A percentile compares a stretch with the other conserved stretches of the same genome.
Conservation (phyloP, 441 rosid genomes). For the Raphanus hybrid region DNA sequence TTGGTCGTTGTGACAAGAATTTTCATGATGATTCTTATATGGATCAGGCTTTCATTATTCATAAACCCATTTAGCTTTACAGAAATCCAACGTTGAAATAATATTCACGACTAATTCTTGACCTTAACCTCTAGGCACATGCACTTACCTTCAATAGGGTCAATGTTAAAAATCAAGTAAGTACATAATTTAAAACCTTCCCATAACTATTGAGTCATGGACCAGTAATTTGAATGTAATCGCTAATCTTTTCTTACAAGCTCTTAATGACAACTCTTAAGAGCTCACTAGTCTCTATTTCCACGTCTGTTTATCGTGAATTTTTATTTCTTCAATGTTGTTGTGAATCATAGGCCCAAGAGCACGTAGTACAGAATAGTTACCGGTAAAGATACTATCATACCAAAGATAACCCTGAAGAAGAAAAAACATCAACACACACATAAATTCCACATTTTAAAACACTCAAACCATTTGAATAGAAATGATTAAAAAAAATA, state of each 20-base stretch:
- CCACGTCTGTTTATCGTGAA: constrained; percentile 11
- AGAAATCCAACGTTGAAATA: neutral
- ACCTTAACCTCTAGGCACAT: neutral
- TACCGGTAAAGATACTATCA: constrained; percentile 78
- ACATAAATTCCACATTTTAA: neutral
- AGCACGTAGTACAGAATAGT: constrained; percentile 69
- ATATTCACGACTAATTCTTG: neutral
- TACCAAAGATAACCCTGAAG: constrained; percentile 82
- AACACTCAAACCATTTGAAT: neutral
- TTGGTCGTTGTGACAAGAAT: neutral
- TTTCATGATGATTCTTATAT: neutral
- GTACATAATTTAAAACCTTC: constrained; percentile 1
- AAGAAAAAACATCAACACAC: constrained; percentile 4
- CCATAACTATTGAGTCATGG: constrained; percentile 6
- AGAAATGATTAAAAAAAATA: neutral
- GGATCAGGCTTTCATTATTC: neutral
- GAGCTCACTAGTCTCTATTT: constrained; percentile 22
- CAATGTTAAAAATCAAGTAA: constrained; percentile 6
- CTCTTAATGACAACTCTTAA: constrained; percentile 13
- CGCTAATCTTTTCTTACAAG: constrained; percentile 16
- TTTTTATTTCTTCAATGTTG: neutral
- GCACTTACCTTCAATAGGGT: neutral
- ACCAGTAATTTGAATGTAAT: constrained; percentile 9
- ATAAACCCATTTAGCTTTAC: neutral
- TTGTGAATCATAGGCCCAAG: constrained; percentile 51